Percentiles rank a stretch among this genome's conserved stretches.
phyloP scores from a whole-genome alignment of 2,329 filamentous ascomycete genomes.

The Paecilomyces niveus region DNA sequence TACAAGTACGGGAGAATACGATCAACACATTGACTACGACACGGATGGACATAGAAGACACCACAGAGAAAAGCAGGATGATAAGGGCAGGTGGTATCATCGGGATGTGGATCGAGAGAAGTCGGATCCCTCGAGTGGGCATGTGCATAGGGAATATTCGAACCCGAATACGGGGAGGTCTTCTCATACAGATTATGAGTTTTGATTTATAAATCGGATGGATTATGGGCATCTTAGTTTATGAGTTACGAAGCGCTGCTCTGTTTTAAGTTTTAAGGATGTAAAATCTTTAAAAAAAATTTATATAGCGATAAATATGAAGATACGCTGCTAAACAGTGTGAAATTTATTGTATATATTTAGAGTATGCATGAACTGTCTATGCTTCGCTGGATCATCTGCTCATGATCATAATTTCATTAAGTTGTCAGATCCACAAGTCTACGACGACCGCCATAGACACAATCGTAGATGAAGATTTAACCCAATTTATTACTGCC shows the following conservation, averaged over 20 bases:
- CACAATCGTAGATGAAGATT: not conserved
- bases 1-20: conserved; percentile 17
- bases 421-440: no score
- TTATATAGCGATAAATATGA: no score
- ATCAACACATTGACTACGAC: conserved; percentile 27
- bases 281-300: not conserved
- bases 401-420: no score
- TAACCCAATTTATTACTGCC: no score
- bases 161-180: conserved; percentile 27
- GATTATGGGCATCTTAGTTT: not conserved
- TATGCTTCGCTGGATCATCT: no score
- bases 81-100: conserved; percentile 23
- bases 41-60: conserved; percentile 20
- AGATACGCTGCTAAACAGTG: no score
- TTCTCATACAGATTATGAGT: conserved; percentile 20
- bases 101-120: conserved; percentile 24
- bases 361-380: no score
- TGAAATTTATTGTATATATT: no score
- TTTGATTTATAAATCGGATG: not conserved
- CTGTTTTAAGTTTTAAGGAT: not conserved
- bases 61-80: conserved; percentile 21
- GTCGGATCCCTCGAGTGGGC: conserved; percentile 6
- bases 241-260: not conserved
- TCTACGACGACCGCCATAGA: no score
- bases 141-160: conserved; percentile 24